Evolutionary conservation across 2,329 filamentous ascomycete genomes (phyloP).

Genomic region (Ceratocystis lukuohia): DNA sequence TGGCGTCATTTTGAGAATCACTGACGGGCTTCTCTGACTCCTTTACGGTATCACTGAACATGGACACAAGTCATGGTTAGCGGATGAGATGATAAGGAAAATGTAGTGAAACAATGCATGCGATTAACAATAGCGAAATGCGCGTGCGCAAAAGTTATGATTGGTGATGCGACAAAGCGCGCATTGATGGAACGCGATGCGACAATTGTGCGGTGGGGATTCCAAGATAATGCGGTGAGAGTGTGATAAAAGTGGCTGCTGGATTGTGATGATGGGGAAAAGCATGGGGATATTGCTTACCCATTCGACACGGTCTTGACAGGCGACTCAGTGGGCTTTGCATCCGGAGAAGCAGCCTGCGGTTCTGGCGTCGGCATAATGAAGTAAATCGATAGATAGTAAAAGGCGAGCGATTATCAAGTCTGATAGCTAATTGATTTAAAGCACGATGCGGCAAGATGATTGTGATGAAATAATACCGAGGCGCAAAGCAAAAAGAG

Average conservation of each 20-base stretch:
- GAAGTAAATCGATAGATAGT: neutral
- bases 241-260: neutral
- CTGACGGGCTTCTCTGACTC: neutral
- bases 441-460: neutral
- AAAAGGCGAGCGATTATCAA: neutral
- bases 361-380: conserved; percentile 18
- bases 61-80: neutral
- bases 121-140: neutral
- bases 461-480: neutral
- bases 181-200: neutral
- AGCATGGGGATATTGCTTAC: conserved; percentile 17
- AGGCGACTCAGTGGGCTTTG: conserved; percentile 11
- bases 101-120: neutral
- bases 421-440: conserved; percentile 5
- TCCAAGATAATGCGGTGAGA: neutral
- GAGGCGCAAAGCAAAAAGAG: neutral
- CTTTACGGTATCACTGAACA: neutral
- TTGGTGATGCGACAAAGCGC: neutral
- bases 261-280: conserved; percentile 13
- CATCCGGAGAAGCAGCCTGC: conserved; percentile 4
- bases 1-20: neutral
- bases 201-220: no score
- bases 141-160: neutral
- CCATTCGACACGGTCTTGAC: conserved; percentile 15
- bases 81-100: neutral